A percentile compares a stretch with the other conserved stretches of the same genome.
phyloP scores from a whole-genome alignment of 495 filamentous ascomycete species.

The Hypomontagnella submonticulosa region DNA sequence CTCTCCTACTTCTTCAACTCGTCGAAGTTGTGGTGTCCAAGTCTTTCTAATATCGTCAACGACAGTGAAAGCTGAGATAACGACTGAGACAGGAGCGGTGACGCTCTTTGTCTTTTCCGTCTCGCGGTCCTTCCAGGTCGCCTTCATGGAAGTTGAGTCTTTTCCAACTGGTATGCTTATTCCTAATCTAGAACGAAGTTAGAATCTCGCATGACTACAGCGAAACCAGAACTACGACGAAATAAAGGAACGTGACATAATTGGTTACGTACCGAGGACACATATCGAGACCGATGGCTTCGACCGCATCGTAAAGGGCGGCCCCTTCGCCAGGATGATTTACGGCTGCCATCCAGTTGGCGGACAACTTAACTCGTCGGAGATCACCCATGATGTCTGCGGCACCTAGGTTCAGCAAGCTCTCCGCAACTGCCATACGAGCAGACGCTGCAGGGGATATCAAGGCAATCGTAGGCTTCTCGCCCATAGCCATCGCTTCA shows the following conservation, averaged over 20 bases:
- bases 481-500: constrained; percentile 97
- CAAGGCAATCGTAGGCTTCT: constrained; percentile 88
- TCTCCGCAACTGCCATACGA: constrained; percentile 95
- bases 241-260: background rate
- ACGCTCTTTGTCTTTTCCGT: constrained; percentile 80
- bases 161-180: constrained; percentile 96
- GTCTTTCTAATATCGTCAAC: constrained; percentile 83
- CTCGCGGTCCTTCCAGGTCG: constrained; percentile 85
- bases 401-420: constrained; percentile 89
- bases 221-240: background rate
- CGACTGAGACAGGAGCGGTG: constrained; percentile 87
- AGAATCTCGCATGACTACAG: background rate
- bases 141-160: constrained; percentile 99
- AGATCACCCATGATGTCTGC: constrained; percentile 83
- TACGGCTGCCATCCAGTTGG: constrained; percentile 98
- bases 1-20: constrained; percentile 88
- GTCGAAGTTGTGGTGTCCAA: constrained; percentile 90
- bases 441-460: constrained; percentile 94
- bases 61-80: constrained; percentile 88
- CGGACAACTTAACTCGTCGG: constrained; percentile 83
- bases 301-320: constrained; percentile 91
- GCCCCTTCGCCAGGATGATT: constrained; percentile 94
- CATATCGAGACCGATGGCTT: constrained; percentile 91
- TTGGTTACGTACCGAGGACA: constrained; percentile 74
- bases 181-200: constrained; percentile 65